Base-by-base conservation (phyloP, 2,329 filamentous ascomycete species). In the Grosmannia serpens region DNA sequence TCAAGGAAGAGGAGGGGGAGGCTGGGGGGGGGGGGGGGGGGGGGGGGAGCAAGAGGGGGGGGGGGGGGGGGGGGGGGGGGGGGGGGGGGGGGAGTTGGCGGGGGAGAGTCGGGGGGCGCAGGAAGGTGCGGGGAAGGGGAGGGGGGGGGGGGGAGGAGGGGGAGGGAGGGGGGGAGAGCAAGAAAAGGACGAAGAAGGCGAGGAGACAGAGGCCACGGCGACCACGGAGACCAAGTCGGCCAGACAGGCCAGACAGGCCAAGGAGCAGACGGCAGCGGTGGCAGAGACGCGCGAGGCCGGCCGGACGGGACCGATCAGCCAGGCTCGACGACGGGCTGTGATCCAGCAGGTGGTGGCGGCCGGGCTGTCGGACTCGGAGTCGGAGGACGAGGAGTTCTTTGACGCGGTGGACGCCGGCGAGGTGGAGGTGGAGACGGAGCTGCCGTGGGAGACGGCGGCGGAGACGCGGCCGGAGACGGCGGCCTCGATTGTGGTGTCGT, bases 331-430 rank as follows among this genome's bases (percentile, higher is more conserved):
- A 59, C 85, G 84, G 68, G 85, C 86, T 0, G 77, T 81, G 3
- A 80, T 94, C 49, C 82, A 88, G 64, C 35, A 38, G 35, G 80
- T 92, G 51, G 59, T 52, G 3, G 58, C 54, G n/a, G 83, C 85
- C 54, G 84, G 87, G 60, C 72, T 94, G 31, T 94, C 89, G 0
- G 91, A 92, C 57, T 89, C 85, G 1, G 87, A 91, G 59, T 88
- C 90, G 4, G 87, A 88, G 38, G 86, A 87, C 33, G 90, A 90
- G 53, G 92, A 97, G 69, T 99, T 99, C 70, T 99, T 97, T 65
- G 94, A 99, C 73, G 94, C 94, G 10, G 87, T 99, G 7, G 94
- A 95, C 70, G 89, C 91, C 49, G 94, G 94, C 17, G 88, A 94
- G 67, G 89, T 97, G 20, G 86, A 95, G 64, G 84, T 95, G 5